Percentiles rank a stretch among this genome's conserved stretches.
phyloP scores from a whole-genome alignment of 331 rosid genomes.

The Pyracantha coccinea region DNA sequence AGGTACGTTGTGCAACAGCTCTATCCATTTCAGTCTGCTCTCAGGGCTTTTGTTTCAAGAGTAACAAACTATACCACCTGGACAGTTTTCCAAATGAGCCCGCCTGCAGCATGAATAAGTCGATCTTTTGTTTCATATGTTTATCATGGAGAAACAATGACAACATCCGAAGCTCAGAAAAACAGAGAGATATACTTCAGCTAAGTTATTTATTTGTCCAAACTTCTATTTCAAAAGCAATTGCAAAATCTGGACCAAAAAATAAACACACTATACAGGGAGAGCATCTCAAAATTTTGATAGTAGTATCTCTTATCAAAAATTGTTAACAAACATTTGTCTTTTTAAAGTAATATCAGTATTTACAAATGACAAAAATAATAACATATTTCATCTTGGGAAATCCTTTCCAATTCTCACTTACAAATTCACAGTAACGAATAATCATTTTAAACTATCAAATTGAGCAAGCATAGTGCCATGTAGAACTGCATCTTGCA shows the following conservation, averaged over 20 bases:
- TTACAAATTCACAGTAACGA: neutral
- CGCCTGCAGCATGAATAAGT: constrained; percentile 6
- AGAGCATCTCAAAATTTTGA: neutral
- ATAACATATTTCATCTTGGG: neutral
- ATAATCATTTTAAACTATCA: neutral
- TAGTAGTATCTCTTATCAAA: neutral
- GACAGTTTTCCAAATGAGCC: neutral
- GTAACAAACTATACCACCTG: neutral
- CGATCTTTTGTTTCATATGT: neutral
- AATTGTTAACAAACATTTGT: neutral
- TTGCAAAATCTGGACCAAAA: neutral
- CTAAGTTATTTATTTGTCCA: neutral
- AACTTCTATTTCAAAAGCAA: neutral
- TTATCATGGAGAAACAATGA: neutral
- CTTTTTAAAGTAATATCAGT: neutral
- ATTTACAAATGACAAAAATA: neutral
- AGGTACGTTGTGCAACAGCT: neutral
- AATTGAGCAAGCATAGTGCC: neutral
- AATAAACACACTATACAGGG: neutral
- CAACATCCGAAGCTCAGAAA: neutral
- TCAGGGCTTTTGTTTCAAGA: neutral
- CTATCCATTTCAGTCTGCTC: neutral
- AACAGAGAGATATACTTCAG: neutral
- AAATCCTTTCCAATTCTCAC: neutral
- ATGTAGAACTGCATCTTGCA: neutral